Percentiles rank a stretch among this genome's conserved stretches.
Conservation (phyloP, 257 asterid species). For the Osmanthus fragrans region DNA sequence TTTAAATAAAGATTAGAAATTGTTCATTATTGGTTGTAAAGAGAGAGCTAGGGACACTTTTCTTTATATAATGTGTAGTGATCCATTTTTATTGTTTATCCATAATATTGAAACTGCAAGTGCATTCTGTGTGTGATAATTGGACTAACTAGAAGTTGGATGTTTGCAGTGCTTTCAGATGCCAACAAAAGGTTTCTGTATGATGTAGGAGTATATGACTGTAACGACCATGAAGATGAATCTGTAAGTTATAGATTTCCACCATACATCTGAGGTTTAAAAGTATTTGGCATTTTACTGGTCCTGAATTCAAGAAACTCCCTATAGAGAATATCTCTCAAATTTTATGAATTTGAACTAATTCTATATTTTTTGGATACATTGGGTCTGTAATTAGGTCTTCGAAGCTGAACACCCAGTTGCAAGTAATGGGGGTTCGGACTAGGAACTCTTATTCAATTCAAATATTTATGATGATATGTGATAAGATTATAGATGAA, state of each 20-base stretch:
- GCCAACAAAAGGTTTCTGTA: constrained; percentile 71
- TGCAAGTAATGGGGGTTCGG: not conserved
- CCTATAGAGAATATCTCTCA: not conserved
- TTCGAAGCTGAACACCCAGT: not conserved
- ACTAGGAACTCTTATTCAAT: not conserved
- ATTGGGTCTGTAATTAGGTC: not conserved
- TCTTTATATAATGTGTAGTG: constrained; percentile 23
- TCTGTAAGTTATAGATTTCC: constrained; percentile 35
- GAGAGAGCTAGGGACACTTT: too few relatives aligned
- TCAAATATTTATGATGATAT: not conserved
- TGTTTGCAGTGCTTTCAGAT: constrained; percentile 72
- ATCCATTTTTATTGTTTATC: constrained; percentile 17
- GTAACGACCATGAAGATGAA: constrained; percentile 71
- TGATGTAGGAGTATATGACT: constrained; percentile 83
- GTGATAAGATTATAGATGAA: not conserved
- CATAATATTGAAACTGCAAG: constrained; percentile 12
- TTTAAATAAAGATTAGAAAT: not conserved
- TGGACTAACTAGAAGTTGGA: constrained; percentile 25
- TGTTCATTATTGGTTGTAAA: not conserved
- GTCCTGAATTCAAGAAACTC: constrained; percentile 8
- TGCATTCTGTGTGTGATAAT: constrained; percentile 17
- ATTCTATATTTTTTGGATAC: not conserved
- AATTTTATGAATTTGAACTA: not conserved
- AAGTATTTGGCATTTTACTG: not conserved
- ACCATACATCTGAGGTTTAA: constrained; percentile 20